Conservation (phyloP, 129 eudicot genomes). For the Escallonia rubra region DNA sequence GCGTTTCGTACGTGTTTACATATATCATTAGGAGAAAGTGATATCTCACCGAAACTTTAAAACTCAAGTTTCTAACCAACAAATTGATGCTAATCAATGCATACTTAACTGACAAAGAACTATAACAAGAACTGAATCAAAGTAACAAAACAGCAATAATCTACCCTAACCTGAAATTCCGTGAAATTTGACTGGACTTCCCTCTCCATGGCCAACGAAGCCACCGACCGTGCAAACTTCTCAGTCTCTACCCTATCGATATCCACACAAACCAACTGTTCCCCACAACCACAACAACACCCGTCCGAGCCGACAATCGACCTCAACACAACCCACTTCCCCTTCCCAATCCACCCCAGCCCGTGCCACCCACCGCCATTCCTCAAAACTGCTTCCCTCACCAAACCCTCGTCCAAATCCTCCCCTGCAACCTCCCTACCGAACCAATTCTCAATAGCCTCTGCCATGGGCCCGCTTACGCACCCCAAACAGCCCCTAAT, state of each 20-base stretch:
- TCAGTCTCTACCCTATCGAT: slow-evolving; percentile 61
- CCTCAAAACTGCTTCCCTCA: slow-evolving; percentile 46
- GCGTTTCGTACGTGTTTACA: no score
- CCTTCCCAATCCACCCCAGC: slow-evolving; percentile 83
- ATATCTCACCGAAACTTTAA: no score
- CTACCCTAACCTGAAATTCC: slow-evolving; percentile 59
- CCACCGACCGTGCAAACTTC: slow-evolving; percentile 68
- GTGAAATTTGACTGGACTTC: slow-evolving; percentile 67
- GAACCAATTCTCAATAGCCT: slow-evolving; percentile 63
- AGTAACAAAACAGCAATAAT: neutral
- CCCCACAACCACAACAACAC: slow-evolving; percentile 51
- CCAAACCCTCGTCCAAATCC: slow-evolving; percentile 37
- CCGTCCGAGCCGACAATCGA: slow-evolving; percentile 39
- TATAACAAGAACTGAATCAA: neutral
- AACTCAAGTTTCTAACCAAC: no score
- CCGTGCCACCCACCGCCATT: slow-evolving; percentile 99
- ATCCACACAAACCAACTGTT: slow-evolving; percentile 81
- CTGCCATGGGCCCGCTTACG: slow-evolving; percentile 44
- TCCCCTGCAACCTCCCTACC: slow-evolving; percentile 35
- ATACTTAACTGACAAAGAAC: no score
- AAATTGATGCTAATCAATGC: no score
- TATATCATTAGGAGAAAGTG: no score
- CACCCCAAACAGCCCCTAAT: slow-evolving; percentile 48
- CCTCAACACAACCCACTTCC: slow-evolving; percentile 55
- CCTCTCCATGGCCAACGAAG: slow-evolving; percentile 67